Conservation (phyloP, 495 filamentous ascomycete species). For the Penicillium soppii region DNA sequence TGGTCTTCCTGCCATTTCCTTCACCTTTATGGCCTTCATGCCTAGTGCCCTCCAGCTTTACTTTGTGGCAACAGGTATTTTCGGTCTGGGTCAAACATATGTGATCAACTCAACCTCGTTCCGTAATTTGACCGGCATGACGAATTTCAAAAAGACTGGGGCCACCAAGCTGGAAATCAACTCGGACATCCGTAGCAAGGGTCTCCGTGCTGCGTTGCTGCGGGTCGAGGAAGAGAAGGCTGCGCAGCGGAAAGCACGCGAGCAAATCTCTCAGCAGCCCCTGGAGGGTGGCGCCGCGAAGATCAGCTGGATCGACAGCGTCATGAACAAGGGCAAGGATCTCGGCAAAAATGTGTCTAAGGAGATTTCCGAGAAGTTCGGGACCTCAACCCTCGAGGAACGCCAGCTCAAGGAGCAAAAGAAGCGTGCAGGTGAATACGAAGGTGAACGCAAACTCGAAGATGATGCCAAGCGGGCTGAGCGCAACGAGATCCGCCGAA, state of each 20-base stretch:
- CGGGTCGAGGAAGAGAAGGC: slow-evolving; percentile 10
- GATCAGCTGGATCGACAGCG: slow-evolving; percentile 17
- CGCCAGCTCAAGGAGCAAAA: slow-evolving; percentile 19
- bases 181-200: slow-evolving; percentile 2
- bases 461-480: slow-evolving; percentile 15
- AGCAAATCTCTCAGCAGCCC: neutral
- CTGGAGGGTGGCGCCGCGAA: neutral
- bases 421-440: slow-evolving; percentile 18
- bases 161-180: neutral
- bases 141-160: slow-evolving; percentile 9
- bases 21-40: slow-evolving; percentile 60
- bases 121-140: slow-evolving; percentile 26
- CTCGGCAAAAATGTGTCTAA: slow-evolving; percentile 3
- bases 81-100: slow-evolving; percentile 58
- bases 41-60: slow-evolving; percentile 72
- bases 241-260: neutral
- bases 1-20: slow-evolving; percentile 59
- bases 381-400: slow-evolving; percentile 10
- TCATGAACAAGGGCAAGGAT: slow-evolving; percentile 20
- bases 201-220: slow-evolving; percentile 1
- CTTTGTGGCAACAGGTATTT: slow-evolving; percentile 58
- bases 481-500: slow-evolving; percentile 23
- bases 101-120: slow-evolving; percentile 40
- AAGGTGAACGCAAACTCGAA: slow-evolving; percentile 11
- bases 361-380: neutral